Percentiles rank a stretch among this genome's conserved stretches.
These are phyloP conservation scores for Casuarina glauca DNA, from an alignment of 306 rosid species.

Conservation along the genomic window DNA sequence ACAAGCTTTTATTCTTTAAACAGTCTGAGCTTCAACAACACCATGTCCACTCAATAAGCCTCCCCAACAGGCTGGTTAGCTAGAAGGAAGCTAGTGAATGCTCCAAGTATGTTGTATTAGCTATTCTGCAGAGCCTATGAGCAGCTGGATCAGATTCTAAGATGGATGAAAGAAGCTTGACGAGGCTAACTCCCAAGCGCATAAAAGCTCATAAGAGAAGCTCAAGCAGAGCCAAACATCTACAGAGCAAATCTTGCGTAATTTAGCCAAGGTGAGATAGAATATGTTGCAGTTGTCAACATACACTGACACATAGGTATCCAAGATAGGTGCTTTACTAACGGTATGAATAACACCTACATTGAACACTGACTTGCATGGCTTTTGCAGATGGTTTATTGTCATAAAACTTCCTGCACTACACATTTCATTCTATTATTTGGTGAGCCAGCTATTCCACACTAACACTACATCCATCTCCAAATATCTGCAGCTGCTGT, in stretches of 20 bases:
- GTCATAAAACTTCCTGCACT: neutral
- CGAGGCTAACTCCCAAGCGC: neutral
- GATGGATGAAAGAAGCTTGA: neutral
- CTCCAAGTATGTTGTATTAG: neutral
- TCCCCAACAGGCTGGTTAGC: neutral
- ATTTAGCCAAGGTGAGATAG: neutral
- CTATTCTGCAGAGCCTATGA: neutral
- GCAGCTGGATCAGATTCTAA: neutral
- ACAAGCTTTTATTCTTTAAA: neutral
- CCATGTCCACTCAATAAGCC: neutral
- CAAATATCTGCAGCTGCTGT: neutral
- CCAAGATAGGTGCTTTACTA: neutral
- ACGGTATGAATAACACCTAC: neutral
- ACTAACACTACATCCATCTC: neutral
- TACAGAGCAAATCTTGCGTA: neutral
- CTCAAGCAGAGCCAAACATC: neutral
- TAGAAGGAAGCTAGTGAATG: neutral
- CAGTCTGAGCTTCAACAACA: neutral
- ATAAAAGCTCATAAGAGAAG: neutral
- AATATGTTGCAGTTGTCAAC: neutral
- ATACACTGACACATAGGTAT: neutral
- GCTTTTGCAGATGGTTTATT: neutral
- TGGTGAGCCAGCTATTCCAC: neutral
- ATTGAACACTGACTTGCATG: neutral
- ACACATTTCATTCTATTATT: neutral